Conservation (phyloP, 176 grass and related monocot genomes). For the Carex pumila region DNA sequence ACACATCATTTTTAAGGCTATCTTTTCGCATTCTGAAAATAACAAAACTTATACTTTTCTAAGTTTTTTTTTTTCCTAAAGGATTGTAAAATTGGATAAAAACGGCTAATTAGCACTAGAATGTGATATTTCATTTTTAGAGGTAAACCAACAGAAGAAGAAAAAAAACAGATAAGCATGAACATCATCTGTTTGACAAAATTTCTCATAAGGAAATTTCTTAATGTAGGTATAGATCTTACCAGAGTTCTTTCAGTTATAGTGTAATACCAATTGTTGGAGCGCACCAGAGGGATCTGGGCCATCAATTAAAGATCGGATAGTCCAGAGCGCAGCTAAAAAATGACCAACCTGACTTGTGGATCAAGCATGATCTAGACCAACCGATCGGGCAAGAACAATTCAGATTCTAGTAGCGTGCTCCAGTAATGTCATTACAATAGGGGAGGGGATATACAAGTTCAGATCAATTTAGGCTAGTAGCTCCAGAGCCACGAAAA, state of each 20-base stretch:
- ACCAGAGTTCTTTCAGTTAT: background rate
- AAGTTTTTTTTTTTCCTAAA: background rate
- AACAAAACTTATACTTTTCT: background rate
- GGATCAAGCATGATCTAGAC: conserved; percentile 2
- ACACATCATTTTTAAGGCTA: background rate
- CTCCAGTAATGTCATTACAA: background rate
- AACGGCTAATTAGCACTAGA: background rate
- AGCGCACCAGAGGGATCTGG: background rate
- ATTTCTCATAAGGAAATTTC: background rate
- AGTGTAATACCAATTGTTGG: background rate
- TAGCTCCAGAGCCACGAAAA: background rate
- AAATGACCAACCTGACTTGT: background rate
- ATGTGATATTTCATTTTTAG: background rate
- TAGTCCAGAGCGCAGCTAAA: background rate
- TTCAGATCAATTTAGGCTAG: background rate
- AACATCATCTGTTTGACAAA: conserved; percentile 20
- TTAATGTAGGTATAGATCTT: background rate
- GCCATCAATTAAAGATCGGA: background rate
- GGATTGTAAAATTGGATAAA: background rate
- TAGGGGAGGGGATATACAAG: background rate
- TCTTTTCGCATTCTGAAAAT: background rate
- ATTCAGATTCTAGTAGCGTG: background rate
- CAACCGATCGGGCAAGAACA: background rate
- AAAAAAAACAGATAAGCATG: background rate
- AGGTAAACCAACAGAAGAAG: background rate